A percentile compares a stretch with the other conserved stretches of the same genome.
phyloP scores from a whole-genome alignment of 306 rosid species.

The Gleditsia sinensis region DNA sequence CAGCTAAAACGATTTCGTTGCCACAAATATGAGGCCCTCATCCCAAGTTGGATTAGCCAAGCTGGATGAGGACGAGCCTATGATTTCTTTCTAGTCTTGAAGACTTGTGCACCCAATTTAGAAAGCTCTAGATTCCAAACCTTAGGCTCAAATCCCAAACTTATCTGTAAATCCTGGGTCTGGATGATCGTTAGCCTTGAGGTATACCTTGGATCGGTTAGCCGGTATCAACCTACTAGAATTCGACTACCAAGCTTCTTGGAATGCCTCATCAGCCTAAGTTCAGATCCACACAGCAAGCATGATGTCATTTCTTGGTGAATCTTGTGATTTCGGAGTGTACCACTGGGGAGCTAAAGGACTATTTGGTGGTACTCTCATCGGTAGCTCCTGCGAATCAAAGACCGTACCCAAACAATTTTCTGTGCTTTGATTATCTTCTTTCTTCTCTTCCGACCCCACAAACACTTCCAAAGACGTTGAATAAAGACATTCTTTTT shows the following conservation, averaged over 20 bases:
- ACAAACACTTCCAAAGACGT: constrained; percentile 72
- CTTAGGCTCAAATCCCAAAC: constrained; percentile 53
- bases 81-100: constrained; percentile 62
- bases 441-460: constrained; percentile 56
- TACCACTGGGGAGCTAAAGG: constrained; percentile 97
- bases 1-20: constrained; percentile 91
- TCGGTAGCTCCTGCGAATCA: constrained; percentile 76
- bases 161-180: constrained; percentile 76
- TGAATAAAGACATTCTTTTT: constrained; percentile 72
- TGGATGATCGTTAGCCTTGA: constrained; percentile 94
- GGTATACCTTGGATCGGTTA: constrained; percentile 83
- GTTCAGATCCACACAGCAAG: constrained; percentile 84
- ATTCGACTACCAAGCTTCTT: constrained; percentile 94
- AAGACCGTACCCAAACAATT: constrained; percentile 49
- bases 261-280: constrained; percentile 85
- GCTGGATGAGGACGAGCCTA: constrained; percentile 41
- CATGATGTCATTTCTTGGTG: constrained; percentile 82
- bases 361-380: constrained; percentile 87
- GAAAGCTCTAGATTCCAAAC: constrained; percentile 54
- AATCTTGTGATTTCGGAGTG: constrained; percentile 62
- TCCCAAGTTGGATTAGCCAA: constrained; percentile 77
- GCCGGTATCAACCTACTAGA: constrained; percentile 86
- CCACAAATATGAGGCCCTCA: constrained; percentile 75
- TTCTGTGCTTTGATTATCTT: constrained; percentile 31
- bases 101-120: constrained; percentile 75